Base-by-base conservation (phyloP, 1,139 yeast species). In the Spencermartinsiella ligniputridi region DNA sequence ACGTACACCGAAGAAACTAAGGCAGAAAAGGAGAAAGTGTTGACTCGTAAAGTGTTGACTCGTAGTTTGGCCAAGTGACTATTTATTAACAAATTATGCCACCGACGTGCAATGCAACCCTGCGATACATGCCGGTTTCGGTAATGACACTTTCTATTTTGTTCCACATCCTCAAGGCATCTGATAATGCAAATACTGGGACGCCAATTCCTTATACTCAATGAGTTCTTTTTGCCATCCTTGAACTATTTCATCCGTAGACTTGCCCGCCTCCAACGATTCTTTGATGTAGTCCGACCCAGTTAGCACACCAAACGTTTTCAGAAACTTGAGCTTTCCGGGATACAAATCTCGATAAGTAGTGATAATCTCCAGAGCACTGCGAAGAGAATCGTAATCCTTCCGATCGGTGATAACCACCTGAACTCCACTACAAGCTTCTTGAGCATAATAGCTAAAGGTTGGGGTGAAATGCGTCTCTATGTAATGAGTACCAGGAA, bases 381-480 rank as follows among this genome's bases (percentile, higher is more conserved):
- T 20, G 12, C 37, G 39, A 12, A 41, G 37, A 8, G 40, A n/a
- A 13, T 29, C 29, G 27, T 36, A 41, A 21, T 41, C 27, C 29
- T 13, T n/a, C 16, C 40, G 35, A 22, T 42, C 46, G 4, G 42
- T 38, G 15, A 42, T 19, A 17, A 13, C 39, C 16, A 42, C 18
- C 29, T 42, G 46, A 24, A 42, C 39, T 6, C 46, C 46, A 15
- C 39, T 24, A 19, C 46, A 42, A 3, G 19, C n/a, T 20, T 39
- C 39, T 5, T 22, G 19, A 9, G 46, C 42, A 25, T 20, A 42
- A 15, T 38, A 16, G 25, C 36, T 34, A 36, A 42, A 42, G 11
- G 35, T 29, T 15, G 46, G 46, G 13, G 41, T 39, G 35, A 42
- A 42, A 30, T 42, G 46, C 6, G 46, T 16, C 20, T 42, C 46